Evolutionary conservation across 371 early-diverging fungal species (phyloP).

Genomic region (Dinochytrium kinnereticum): DNA sequence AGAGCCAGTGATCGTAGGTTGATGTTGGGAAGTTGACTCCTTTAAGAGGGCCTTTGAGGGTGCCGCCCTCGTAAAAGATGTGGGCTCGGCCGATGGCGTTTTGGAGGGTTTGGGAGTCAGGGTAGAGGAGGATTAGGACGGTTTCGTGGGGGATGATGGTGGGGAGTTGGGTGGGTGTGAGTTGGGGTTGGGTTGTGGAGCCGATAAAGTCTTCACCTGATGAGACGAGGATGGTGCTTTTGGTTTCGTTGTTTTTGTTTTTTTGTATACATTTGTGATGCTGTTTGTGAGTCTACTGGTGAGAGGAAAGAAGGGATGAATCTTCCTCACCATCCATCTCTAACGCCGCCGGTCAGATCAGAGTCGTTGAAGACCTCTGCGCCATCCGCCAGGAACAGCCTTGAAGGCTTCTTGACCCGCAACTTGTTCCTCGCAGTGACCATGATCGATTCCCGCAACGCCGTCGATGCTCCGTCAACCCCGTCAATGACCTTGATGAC

Average conservation of each 20-base stretch:
- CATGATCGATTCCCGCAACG: conserved; percentile 7
- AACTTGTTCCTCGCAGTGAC: conserved; percentile 36
- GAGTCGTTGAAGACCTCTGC: background rate
- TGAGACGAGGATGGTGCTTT: conserved; percentile 12
- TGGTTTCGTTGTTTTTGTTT: too few relatives aligned
- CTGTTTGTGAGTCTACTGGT: too few relatives aligned
- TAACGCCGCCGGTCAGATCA: conserved; percentile 1
- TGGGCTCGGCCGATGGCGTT: conserved; percentile 43
- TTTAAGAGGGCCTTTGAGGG: conserved; percentile 52
- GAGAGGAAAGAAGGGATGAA: too few relatives aligned
- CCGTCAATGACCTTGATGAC: background rate
- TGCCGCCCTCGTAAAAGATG: conserved; percentile 45
- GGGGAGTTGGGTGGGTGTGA: background rate
- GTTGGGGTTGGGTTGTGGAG: background rate
- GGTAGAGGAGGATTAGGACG: conserved; percentile 4
- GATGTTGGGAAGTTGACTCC: conserved; percentile 53
- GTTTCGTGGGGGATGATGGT: background rate
- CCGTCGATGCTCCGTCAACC: background rate
- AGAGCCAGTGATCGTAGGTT: background rate
- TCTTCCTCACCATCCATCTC: conserved; percentile 24
- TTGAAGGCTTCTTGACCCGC: conserved; percentile 19
- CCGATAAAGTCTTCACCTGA: conserved; percentile 27
- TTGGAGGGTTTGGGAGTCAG: conserved; percentile 15
- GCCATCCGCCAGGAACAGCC: conserved; percentile 22
- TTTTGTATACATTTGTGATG: too few relatives aligned